Base-by-base conservation (phyloP, 1,284 basidiomycete genomes). In the Lignosus rhinocerotis region DNA sequence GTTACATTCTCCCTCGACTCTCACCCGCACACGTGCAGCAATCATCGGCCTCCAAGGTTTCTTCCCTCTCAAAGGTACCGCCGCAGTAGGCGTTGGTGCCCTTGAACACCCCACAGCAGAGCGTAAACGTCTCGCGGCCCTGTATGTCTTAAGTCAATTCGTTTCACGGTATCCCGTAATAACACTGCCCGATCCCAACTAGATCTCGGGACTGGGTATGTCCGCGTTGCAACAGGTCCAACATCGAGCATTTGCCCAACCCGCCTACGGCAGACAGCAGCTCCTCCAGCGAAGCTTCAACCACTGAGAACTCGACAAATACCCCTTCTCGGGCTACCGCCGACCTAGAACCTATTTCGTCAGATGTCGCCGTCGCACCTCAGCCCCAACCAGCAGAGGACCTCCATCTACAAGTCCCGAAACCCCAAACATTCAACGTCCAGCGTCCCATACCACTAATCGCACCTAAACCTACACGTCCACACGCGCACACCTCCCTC, bases 21-120 rank as follows among this genome's bases (percentile, higher is more conserved):
- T 38, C 19, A 45, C 33, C 16, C 30, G 3, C 31, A 39, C 31
- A 34, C 42, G 12, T 30, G 1, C 68, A 90, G 94, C 93, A 21
- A 94, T 97, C 63, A 84, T 95, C 54, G 96, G 93, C 17, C 80
- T 96, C 3, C 91, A 95, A 70, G 90, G 92, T 0, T 95, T 98
- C 75, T 96, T 96, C 73, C 92, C 92, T 56, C 80, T 95, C 53
- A 90, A 88, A 60, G 93, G 94, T 30, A 90, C 95, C 67, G 88
- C 93, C 21, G 88, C 94, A n/a, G 87, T 88, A 34, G 94, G 94
- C 14, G 88, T 97, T 39, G 95, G 94, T 5, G 93, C 93, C 2
- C 80, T 98, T 47, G 92, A 96, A 67, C 88, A 88, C 66, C 88
- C 92, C 7, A 74, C 83, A 30, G 78, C 82, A 7, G 94, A 97